Conservation (phyloP, 768 basidiomycete genomes). For the Termitomyces sp. region DNA sequence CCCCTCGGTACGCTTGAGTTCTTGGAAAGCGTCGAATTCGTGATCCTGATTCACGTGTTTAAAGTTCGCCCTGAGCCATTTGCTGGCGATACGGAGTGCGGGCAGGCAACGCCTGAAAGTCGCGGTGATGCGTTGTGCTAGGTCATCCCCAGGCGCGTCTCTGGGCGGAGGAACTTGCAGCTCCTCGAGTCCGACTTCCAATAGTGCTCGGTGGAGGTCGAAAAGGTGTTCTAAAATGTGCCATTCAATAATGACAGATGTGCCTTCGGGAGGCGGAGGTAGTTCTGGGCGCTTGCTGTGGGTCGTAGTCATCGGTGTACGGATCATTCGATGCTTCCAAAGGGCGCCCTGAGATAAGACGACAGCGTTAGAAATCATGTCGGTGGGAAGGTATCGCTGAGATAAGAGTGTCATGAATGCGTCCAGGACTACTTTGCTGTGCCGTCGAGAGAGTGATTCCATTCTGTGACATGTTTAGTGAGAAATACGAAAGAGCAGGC, state of each 20-base stretch:
- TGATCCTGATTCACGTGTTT: conserved; percentile 58
- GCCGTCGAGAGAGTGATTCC: conserved; percentile 45
- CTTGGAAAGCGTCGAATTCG: conserved; percentile 33
- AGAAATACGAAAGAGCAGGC: conserved; percentile 4
- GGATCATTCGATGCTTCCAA: conserved; percentile 82
- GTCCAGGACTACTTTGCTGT: conserved; percentile 46
- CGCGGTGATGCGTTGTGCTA: conserved; percentile 84
- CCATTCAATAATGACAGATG: conserved; percentile 52
- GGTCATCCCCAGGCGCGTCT: conserved; percentile 54
- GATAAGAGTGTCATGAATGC: conserved; percentile 63
- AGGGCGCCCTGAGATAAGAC: conserved; percentile 77
- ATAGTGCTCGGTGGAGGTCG: conserved; percentile 57
- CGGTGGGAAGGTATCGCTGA: conserved; percentile 69
- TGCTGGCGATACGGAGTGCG: conserved; percentile 81
- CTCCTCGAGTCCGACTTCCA: conserved; percentile 65
- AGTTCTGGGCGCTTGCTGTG: conserved; percentile 26
- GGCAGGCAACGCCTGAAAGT: conserved; percentile 84
- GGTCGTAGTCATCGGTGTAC: conserved; percentile 36
- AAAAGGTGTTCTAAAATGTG: conserved; percentile 68
- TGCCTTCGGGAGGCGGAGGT: conserved; percentile 27
- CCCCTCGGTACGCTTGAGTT: conserved; percentile 28
- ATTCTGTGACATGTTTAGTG: conserved; percentile 33
- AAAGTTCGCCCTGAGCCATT: conserved; percentile 83
- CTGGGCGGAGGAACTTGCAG: conserved; percentile 55
- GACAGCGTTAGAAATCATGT: conserved; percentile 72